Base-by-base conservation (phyloP, 164 flowering plant genomes). In the Amborella trichopoda region DNA sequence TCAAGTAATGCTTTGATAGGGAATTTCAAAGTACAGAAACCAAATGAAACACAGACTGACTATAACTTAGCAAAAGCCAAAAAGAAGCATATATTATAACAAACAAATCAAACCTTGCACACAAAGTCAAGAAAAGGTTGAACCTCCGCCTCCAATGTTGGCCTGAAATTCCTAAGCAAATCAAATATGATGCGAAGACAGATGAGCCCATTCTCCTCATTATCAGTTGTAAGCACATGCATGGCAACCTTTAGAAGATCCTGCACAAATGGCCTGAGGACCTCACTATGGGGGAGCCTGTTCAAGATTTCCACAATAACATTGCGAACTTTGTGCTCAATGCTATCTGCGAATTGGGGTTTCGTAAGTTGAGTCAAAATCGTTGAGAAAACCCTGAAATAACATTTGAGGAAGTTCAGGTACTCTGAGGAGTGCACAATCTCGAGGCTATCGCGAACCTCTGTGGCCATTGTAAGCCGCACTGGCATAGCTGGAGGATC, bases 91-190 rank as follows among this genome's bases (percentile, higher is more conserved):
- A n/a, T n/a, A n/a, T n/a, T n/a, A n/a, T n/a, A n/a, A n/a, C n/a
- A n/a, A n/a, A n/a, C n/a, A n/a, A n/a, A n/a, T n/a, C 37, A 17
- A 16, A 38, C 41, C 41, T 78, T 85, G 70, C 91, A 83, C 2
- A 93, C 95, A 50, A 87, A 93, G 54, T 85, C 99, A n/a, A 93
- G 58, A 43, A 93, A 88, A 0, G 96, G 99, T 65, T 93, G 99
- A 25, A 88, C 83, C 56, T 93, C 96, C 32, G 49, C 67, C 58
- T 93, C 99, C 5, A 75, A 41, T 5, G 84, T 68, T 1, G 96
- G 95, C 52, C 96, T 64, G 56, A 93, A 93, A 55, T 88, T 88
- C 57, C 95, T 68, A 8, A 93, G 71, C 16, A 93, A 73, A 49
- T 88, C 99, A 44, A 93, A 88, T 30, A 93, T 88, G 32, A 88